Base-by-base conservation (phyloP, 345 rosid genomes). In the Turritis glabra region DNA sequence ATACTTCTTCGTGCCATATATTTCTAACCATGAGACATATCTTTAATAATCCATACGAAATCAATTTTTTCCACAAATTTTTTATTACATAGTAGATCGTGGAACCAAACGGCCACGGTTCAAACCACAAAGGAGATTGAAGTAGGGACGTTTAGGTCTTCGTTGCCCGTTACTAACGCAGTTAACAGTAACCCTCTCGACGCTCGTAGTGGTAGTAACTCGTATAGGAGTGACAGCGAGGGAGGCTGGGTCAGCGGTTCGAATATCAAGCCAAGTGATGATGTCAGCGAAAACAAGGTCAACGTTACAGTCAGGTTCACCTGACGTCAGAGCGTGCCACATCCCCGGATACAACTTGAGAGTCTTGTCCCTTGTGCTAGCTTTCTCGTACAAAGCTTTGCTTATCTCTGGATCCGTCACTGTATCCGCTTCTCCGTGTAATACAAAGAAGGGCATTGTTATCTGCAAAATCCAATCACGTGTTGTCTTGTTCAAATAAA, bases 361-460 rank as follows among this genome's bases (percentile, higher is more conserved):
- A 70, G 92, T 95, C 84, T 92, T 92, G 88, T 95, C 99, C 51
- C 48, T 61, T 80, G 97, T 85, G 72, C 93, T 77, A 7, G 98
- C 94, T 82, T 78, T 83, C 78, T 75, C 87, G 32, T 92, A 90
- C 81, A 95, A 76, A 0, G 90, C 91, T 80, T 95, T 95, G 89
- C 99, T 95, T 80, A 89, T 83, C 84, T 92, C 98, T 27, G 99
- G 99, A 64, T 95, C 99, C 3, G 99, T 95, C 69, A 95, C 97
- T 10, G 35, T 87, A 54, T 95, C 99, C 1, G 94, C 96, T 71
- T 95, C 97, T 13, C 99, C 99, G 14, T 95, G 99, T 68, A 95
- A 21, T 10, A 95, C 92, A 13, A 92, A 81, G 83, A 95, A 95
- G n/a, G 99, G 92, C 18, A 92, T 51, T 2, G 74, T 88, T 47